Evolutionary conservation across 1,284 basidiomycete genomes (phyloP).

Genomic region (Ganoderma sinense): DNA sequence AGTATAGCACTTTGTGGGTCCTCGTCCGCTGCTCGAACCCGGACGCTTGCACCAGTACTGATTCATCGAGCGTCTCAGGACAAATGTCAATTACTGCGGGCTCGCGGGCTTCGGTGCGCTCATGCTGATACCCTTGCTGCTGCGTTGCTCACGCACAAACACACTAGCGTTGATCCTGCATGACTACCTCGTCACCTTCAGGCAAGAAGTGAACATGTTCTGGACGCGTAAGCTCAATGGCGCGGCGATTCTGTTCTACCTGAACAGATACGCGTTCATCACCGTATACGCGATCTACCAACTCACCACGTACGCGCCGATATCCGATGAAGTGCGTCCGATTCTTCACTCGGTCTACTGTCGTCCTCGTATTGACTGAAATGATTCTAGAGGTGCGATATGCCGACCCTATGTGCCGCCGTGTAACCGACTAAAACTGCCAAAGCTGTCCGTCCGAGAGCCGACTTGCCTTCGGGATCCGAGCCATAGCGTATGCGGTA

Average conservation of each 20-base stretch:
- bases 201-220: not conserved
- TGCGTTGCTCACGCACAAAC: not conserved
- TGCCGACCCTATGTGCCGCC: not conserved
- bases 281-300: not conserved
- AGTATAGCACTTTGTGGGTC: not conserved
- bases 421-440: not conserved
- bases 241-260: not conserved
- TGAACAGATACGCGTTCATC: not conserved
- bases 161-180: not conserved
- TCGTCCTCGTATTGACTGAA: not conserved
- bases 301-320: not conserved
- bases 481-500: not conserved
- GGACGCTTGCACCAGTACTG: not conserved
- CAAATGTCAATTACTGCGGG: not conserved
- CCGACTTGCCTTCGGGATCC: not conserved
- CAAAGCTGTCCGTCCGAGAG: not conserved
- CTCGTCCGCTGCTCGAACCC: not conserved
- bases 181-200: not conserved
- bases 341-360: too few species aligned
- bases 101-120: not conserved
- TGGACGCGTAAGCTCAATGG: not conserved
- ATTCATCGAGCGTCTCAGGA: not conserved
- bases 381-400: not conserved
- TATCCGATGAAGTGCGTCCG: not conserved
- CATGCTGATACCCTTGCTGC: not conserved